phyloP scores from a whole-genome alignment of 257 asterid species.

The Solanum etuberosum region DNA sequence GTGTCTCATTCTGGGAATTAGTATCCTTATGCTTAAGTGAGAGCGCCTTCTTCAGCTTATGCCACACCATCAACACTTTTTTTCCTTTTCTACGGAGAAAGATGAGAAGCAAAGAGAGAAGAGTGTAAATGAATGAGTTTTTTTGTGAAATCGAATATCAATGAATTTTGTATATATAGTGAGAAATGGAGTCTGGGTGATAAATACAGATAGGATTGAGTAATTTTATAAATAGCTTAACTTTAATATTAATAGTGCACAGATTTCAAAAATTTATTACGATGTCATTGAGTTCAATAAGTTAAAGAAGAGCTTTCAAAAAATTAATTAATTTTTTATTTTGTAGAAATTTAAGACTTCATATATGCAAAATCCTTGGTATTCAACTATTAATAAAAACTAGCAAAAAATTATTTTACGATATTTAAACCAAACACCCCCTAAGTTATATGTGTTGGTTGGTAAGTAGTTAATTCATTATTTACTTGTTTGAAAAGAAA shows the following conservation, averaged over 20 bases:
- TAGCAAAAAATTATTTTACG: background rate
- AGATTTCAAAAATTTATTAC: too few species aligned
- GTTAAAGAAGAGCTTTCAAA: background rate
- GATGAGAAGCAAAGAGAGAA: background rate
- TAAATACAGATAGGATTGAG: too few species aligned
- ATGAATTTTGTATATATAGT: background rate
- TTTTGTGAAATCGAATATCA: background rate
- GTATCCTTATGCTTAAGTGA: background rate
- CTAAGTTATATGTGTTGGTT: background rate
- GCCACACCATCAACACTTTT: slow-evolving; percentile 10
- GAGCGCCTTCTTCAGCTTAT: slow-evolving; percentile 11
- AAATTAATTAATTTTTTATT: too few species aligned
- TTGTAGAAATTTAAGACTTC: too few species aligned
- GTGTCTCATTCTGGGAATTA: background rate
- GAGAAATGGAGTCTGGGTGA: background rate
- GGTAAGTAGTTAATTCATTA: background rate
- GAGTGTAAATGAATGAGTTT: background rate
- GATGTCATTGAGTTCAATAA: background rate
- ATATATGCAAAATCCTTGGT: background rate
- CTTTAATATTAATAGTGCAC: background rate
- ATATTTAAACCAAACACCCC: background rate
- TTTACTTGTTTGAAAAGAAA: background rate
- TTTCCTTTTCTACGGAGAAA: background rate
- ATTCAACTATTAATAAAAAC: background rate
- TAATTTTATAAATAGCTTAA: too few species aligned